Conservation (phyloP, 768 basidiomycete species). For the Guyanaporus albipodus region DNA sequence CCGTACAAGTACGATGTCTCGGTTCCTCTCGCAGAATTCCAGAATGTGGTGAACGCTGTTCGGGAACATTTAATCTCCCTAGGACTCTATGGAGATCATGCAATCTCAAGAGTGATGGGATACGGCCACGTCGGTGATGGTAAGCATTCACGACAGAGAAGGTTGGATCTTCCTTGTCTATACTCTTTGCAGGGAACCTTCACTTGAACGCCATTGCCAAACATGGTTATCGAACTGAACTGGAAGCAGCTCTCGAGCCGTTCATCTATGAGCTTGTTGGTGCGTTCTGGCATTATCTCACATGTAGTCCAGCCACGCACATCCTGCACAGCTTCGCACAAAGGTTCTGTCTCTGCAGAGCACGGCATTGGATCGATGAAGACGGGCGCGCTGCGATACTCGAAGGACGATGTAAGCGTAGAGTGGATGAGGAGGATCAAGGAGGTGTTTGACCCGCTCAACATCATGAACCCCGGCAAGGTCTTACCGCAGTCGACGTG, state of each 20-base stretch:
- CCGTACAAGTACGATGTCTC: conserved; percentile 97
- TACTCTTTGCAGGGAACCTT: conserved; percentile 63
- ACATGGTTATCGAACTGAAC: conserved; percentile 68
- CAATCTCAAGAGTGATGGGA: conserved; percentile 82
- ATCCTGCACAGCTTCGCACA: conserved; percentile 52
- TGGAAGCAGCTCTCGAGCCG: conserved; percentile 87
- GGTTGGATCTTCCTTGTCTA: conserved; percentile 1
- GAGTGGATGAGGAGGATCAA: conserved; percentile 91
- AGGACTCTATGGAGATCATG: conserved; percentile 65
- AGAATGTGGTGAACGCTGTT: conserved; percentile 80
- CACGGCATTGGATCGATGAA: conserved; percentile 98
- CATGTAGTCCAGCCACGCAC: background rate
- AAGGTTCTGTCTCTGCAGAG: conserved; percentile 94
- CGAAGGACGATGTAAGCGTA: conserved; percentile 75
- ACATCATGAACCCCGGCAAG: conserved; percentile 93
- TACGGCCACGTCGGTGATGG: conserved; percentile 98
- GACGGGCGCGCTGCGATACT: conserved; percentile 83
- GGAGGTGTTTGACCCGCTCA: conserved; percentile 79
- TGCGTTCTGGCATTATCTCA: conserved; percentile 30
- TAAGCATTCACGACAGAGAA: conserved; percentile 33
- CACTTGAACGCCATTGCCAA: conserved; percentile 90
- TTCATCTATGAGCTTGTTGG: conserved; percentile 91
- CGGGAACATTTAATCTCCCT: conserved; percentile 65
- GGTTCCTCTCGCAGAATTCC: conserved; percentile 81
- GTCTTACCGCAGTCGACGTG: conserved; percentile 44